A percentile compares a stretch with the other conserved stretches of the same genome.
These are phyloP conservation scores for Solanum megistacrolobum DNA, from an alignment of 257 asterid species.

Conservation along the genomic window DNA sequence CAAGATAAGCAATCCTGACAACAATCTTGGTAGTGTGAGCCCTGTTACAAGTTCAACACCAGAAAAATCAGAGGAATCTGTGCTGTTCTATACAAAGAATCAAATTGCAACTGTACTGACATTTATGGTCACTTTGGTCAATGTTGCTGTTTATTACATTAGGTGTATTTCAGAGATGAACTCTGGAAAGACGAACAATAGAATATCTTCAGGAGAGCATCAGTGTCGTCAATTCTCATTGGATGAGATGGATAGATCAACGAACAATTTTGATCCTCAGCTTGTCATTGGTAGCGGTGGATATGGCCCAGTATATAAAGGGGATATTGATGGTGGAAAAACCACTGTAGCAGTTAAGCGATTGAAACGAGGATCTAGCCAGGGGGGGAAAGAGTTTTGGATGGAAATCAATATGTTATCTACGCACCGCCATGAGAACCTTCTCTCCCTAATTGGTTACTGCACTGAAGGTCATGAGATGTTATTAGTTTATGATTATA, in stretches of 20 bases:
- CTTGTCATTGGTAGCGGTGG: conserved; percentile 61
- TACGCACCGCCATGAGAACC: conserved; percentile 40
- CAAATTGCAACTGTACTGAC: conserved; percentile 21
- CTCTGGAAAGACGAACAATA: conserved; percentile 16
- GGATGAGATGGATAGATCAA: conserved; percentile 38
- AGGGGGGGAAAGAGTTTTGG: conserved; percentile 50
- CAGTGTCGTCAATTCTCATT: conserved; percentile 50
- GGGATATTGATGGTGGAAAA: conserved; percentile 38
- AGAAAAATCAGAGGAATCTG: background rate
- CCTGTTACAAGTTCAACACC: conserved; percentile 1
- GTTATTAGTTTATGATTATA: conserved; percentile 47
- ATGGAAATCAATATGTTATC: conserved; percentile 61
- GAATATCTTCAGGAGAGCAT: conserved; percentile 14
- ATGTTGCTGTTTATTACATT: conserved; percentile 29
- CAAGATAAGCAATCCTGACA: conserved; percentile 64
- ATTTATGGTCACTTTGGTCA: conserved; percentile 24
- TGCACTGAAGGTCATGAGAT: conserved; percentile 53
- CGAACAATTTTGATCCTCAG: conserved; percentile 34
- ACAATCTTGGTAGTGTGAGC: conserved; percentile 35
- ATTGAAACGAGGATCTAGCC: conserved; percentile 32
- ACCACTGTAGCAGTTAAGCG: conserved; percentile 51
- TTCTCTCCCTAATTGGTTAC: conserved; percentile 60
- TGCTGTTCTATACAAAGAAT: conserved; percentile 10
- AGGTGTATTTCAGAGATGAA: conserved; percentile 23
- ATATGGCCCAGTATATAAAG: conserved; percentile 59